Evolutionary conservation across 495 filamentous ascomycete genomes (phyloP).

Genomic region (Penicillium cosmopolitanum): DNA sequence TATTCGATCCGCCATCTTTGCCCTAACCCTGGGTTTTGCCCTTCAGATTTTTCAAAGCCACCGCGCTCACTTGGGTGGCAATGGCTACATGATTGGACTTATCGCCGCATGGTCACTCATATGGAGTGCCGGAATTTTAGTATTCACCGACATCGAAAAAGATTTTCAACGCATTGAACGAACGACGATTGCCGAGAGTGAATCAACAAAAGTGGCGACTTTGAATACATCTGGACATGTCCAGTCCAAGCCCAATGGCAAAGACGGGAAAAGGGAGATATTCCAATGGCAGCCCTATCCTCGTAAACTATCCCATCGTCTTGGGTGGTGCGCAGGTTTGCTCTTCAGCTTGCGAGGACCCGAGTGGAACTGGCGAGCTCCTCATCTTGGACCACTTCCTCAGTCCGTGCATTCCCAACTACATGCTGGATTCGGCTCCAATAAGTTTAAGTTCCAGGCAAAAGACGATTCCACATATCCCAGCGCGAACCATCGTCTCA

Average conservation of each 20-base stretch:
- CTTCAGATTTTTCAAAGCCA: constrained; percentile 42
- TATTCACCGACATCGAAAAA: constrained; percentile 66
- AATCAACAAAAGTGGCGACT: neutral
- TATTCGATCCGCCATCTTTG: constrained; percentile 58
- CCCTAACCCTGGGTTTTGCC: constrained; percentile 51
- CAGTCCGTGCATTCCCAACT: constrained; percentile 48
- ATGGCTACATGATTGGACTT: constrained; percentile 71
- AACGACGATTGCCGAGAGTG: neutral
- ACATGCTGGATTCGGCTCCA: constrained; percentile 17
- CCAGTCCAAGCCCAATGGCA: neutral
- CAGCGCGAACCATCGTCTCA: constrained; percentile 50
- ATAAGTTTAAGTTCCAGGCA: constrained; percentile 11
- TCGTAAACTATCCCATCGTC: constrained; percentile 57
- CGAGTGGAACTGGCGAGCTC: constrained; percentile 77
- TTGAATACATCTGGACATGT: neutral
- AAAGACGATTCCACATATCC: constrained; percentile 13
- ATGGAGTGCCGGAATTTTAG: constrained; percentile 63
- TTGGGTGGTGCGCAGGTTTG: constrained; percentile 74
- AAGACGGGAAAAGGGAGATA: neutral
- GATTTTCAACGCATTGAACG: constrained; percentile 69
- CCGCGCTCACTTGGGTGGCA: constrained; percentile 59
- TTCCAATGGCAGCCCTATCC: constrained; percentile 77
- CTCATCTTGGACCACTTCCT: constrained; percentile 63
- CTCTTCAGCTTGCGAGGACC: constrained; percentile 70
- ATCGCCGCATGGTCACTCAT: constrained; percentile 66